Conservation (phyloP, 495 filamentous ascomycete species). For the Aspergillus mulundensis region DNA sequence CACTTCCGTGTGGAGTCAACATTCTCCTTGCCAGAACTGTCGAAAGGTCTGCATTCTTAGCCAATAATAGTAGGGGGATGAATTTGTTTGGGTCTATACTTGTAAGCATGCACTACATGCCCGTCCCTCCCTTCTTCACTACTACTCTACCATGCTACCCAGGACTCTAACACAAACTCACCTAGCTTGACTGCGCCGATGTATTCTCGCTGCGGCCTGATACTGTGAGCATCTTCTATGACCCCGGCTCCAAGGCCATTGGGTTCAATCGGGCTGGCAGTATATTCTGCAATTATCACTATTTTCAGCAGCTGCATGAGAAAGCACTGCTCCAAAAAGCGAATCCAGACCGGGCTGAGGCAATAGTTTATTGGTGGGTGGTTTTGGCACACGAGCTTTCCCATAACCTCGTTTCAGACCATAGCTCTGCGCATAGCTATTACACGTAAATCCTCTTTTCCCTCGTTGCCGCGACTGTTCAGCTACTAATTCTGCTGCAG, state of each 20-base stretch:
- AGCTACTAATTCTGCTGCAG: slow-evolving; percentile 20
- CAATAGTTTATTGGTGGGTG: slow-evolving; percentile 86
- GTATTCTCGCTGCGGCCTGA: slow-evolving; percentile 63
- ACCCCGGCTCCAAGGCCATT: slow-evolving; percentile 72
- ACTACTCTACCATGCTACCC: too few relatives aligned
- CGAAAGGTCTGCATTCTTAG: slow-evolving; percentile 54
- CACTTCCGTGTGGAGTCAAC: slow-evolving; percentile 64
- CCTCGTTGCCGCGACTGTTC: neutral
- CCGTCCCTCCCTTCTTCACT: too few relatives aligned
- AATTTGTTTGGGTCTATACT: slow-evolving; percentile 69
- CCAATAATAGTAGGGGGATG: slow-evolving; percentile 57
- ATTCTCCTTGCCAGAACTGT: slow-evolving; percentile 63
- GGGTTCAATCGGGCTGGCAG: slow-evolving; percentile 86
- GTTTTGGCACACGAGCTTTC: slow-evolving; percentile 89
- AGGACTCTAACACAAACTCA: too few relatives aligned
- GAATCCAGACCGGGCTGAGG: slow-evolving; percentile 52
- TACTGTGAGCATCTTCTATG: slow-evolving; percentile 81
- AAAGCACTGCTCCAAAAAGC: slow-evolving; percentile 36
- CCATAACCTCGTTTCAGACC: slow-evolving; percentile 79
- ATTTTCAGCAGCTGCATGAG: slow-evolving; percentile 76
- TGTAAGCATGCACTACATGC: too few relatives aligned
- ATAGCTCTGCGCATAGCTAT: slow-evolving; percentile 78
- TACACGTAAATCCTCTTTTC: too few relatives aligned
- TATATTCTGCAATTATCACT: slow-evolving; percentile 91
- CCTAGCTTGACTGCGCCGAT: slow-evolving; percentile 52